Base-by-base conservation (phyloP, 2,329 filamentous ascomycete species). In the Claviceps quebecensis region DNA sequence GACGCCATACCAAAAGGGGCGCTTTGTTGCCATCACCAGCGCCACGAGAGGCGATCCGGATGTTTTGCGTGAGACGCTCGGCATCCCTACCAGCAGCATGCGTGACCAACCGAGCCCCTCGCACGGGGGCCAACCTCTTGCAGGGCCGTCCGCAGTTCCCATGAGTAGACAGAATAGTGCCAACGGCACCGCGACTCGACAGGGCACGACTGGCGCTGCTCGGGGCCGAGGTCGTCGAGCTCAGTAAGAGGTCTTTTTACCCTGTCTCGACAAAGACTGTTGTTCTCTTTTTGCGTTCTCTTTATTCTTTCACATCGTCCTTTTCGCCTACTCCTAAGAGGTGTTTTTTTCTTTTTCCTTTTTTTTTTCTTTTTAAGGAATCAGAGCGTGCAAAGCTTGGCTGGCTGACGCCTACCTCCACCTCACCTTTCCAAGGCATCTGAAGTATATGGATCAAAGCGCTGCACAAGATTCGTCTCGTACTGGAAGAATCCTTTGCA, bases 381-480 rank as follows among this genome's bases (percentile, higher is more conserved):
- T 34, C 29, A 11, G 9, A 34, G 29, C 29, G 29, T 34, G 29
- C 29, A 77, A 61, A 84, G 69, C 58, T 81, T 78, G 49, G 76
- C 73, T 55, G 89, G 80, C 52, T 19, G 19, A 19, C 19, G 2
- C 19, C 19, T 19, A 86, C 79, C 55, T 88, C 26, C 26, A 4
- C 11, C 29, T n/a, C n/a, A n/a, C n/a, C n/a, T n/a, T 34, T 34
- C 83, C 46, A 95, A 74, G 47, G 87, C 81, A 54, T 80, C 77
- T 54, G 81, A 74, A 49, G 76, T 74, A 65, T 95, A 94, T 1
- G 87, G 85, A 61, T 95, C 85, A 50, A 93, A 86, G 58, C 86
- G 83, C 65, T 87, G 83, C 57, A 95, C 87, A 45, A 95, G 76
- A 53, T 80, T 87, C 69, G 90, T 89, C 66, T 95, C 90, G 57